Base-by-base conservation (phyloP, 768 basidiomycete genomes). In the Lentinula raphanica region DNA sequence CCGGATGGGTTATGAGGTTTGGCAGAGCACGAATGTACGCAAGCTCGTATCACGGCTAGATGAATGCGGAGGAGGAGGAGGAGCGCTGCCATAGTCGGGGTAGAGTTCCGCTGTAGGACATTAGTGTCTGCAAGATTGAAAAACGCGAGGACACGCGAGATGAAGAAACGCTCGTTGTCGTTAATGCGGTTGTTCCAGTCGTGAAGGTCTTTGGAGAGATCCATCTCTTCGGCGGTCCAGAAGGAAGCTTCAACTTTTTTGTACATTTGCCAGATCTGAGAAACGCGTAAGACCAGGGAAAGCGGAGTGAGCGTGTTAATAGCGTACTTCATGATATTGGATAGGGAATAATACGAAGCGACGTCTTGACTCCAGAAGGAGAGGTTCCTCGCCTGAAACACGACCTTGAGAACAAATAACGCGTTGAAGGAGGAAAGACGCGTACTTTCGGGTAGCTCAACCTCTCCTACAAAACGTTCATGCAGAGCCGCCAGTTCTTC, bases 331-430 rank as follows among this genome's bases (percentile, higher is more conserved):
- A 61, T 83, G 77, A 64, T 88, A 89, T 62, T 87, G 81, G 59
- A 90, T 90, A 1, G 88, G 88, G 67, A 90, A 90, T 21, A 90
- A 74, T 1, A 89, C 87, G 62, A 90, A 90, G 21, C 88, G 78
- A 56, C 80, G 77, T 54, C 80, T 79, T 0, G 81, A 80, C 60
- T 82, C 82, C 65, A 76, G 79, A 59, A 89, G 73, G 13, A 89
- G 74, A 13, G 87, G 87, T 64, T 88, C 86, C 58, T 83, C 64
- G 67, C 62, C 62, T 49, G n/a, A n/a, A 42, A 39, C 2, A 31
- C 15, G 3, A 44, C 4, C 1, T 25, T 57, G 19, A 49, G 32
- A 55, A 13, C 15, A 45, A 27, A 39, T 44, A 19, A 49, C 29
- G 35, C 27, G 40, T 28, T 11, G 25, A 13, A 3, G 12, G n/a